These are phyloP conservation scores for Penicillium cosmopolitanum DNA, from an alignment of 495 filamentous ascomycete genomes.

Conservation along the genomic window DNA sequence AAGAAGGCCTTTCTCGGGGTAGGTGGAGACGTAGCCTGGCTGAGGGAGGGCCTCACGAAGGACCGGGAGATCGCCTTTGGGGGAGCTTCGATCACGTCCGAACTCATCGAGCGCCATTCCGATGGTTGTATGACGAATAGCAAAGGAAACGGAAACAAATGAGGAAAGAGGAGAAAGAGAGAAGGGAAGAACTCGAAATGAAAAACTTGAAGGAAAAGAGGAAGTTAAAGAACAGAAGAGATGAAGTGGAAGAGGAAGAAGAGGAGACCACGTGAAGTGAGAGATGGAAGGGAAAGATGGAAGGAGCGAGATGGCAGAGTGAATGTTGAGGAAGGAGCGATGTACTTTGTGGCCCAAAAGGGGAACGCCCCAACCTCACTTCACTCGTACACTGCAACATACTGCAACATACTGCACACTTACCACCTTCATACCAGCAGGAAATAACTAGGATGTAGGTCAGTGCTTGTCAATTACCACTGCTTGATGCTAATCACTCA, in stretches of 20 bases:
- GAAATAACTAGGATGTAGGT: no score
- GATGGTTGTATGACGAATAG: neutral
- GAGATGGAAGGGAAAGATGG: neutral
- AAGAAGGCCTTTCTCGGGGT: constrained; percentile 23
- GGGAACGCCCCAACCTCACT: no score
- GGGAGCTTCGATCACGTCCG: no score
- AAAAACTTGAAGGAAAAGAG: neutral
- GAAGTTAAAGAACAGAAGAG: constrained; percentile 1
- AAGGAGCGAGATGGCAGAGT: neutral
- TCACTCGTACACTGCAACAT: no score
- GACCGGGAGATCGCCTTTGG: constrained; percentile 1
- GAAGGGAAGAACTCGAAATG: neutral
- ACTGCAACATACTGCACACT: no score
- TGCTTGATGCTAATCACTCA: neutral
- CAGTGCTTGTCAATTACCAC: neutral
- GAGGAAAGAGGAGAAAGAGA: neutral
- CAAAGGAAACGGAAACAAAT: neutral
- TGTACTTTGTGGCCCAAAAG: no score
- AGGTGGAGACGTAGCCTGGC: constrained; percentile 21
- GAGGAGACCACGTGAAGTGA: neutral
- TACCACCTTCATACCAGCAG: no score
- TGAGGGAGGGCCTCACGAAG: constrained; percentile 10
- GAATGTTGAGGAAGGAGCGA: constrained; percentile 1
- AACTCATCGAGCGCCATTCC: constrained; percentile 14
- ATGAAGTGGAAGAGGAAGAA: neutral